phyloP scores from a whole-genome alignment of 2,329 filamentous ascomycete genomes.

The Dactylellina drechsleri region DNA sequence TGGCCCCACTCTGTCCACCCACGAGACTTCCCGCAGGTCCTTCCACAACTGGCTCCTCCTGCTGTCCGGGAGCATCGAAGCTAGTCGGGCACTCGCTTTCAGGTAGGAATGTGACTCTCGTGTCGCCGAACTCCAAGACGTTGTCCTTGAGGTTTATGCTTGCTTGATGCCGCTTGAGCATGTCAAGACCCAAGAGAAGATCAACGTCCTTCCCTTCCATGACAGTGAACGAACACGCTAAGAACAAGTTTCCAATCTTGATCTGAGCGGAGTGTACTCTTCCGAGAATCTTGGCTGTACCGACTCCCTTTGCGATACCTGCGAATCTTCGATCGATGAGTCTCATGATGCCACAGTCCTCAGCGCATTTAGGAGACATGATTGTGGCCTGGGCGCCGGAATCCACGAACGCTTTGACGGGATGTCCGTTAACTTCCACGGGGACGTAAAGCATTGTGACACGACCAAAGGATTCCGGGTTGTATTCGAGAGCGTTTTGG shows the following conservation, averaged over 20 bases:
- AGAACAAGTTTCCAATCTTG: slow-evolving; percentile 84
- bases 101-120: slow-evolving; percentile 87
- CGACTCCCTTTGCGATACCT: slow-evolving; percentile 90
- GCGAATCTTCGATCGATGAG: slow-evolving; percentile 92
- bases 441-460: slow-evolving; percentile 97
- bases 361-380: slow-evolving; percentile 94
- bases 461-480: slow-evolving; percentile 93
- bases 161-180: slow-evolving; percentile 95
- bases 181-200: slow-evolving; percentile 89
- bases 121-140: slow-evolving; percentile 85
- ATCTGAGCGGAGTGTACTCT: slow-evolving; percentile 96
- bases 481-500: slow-evolving; percentile 96
- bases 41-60: slow-evolving; percentile 82
- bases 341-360: slow-evolving; percentile 93
- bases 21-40: slow-evolving; percentile 91
- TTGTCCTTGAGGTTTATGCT: slow-evolving; percentile 87
- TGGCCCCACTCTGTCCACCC: slow-evolving; percentile 81
- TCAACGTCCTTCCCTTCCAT: slow-evolving; percentile 99
- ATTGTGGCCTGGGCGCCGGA: slow-evolving; percentile 98
- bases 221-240: slow-evolving; percentile 96
- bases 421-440: slow-evolving; percentile 90
- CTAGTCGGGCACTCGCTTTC: slow-evolving; percentile 94
- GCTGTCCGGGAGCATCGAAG: slow-evolving; percentile 73
- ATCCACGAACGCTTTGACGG: slow-evolving; percentile 95
- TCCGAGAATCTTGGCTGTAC: slow-evolving; percentile 91